Base-by-base conservation (phyloP, 768 basidiomycete genomes). In the Hysterangium stoloniferum region DNA sequence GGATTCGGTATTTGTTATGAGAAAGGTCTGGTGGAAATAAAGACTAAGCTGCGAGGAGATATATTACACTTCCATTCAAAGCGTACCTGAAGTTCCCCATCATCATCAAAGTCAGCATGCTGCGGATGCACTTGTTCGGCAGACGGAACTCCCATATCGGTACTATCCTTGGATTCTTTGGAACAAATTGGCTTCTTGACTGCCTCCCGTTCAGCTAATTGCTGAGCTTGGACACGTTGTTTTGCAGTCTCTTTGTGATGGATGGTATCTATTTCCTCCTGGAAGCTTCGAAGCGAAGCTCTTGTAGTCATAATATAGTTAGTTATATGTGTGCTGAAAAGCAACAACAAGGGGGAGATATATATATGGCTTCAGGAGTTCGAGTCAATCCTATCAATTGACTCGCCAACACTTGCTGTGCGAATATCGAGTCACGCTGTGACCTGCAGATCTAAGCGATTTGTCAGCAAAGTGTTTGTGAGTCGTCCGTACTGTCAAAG, bases 241-340 rank as follows among this genome's bases (percentile, higher is more conserved):
- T 76, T 86, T 27, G 73, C 67, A 38, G 78, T 67, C 65, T 87
- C 84, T 44, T 81, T 77, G 57, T 75, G 71, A 52, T 80, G 78
- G 59, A 88, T 84, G 56, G 84, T 78, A 54, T 88, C 81, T 54
- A 89, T 90, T 66, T 87, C 85, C 58, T 66, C 74, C 64, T 90
- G 86, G 57, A 70, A 70, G 54, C 53, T 64, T 33, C 59, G 61
- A 43, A 70, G 56, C 46, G 56, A 31, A 31, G 53, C 36, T 32
- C 31, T 51, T 17, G 64, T 56, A 33, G 66, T 59, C 68, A 69
- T 68, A 42, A 42, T 52, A n/a, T n/a, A n/a, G n/a, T n/a, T n/a
- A n/a, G n/a, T n/a, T n/a, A n/a, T n/a, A n/a, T n/a, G n/a, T n/a
- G n/a, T n/a, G n/a, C n/a, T n/a, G n/a, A n/a, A n/a, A n/a, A n/a